phyloP scores from a whole-genome alignment of 1,139 yeast genomes.

The Yamadazyma diddensiae region DNA sequence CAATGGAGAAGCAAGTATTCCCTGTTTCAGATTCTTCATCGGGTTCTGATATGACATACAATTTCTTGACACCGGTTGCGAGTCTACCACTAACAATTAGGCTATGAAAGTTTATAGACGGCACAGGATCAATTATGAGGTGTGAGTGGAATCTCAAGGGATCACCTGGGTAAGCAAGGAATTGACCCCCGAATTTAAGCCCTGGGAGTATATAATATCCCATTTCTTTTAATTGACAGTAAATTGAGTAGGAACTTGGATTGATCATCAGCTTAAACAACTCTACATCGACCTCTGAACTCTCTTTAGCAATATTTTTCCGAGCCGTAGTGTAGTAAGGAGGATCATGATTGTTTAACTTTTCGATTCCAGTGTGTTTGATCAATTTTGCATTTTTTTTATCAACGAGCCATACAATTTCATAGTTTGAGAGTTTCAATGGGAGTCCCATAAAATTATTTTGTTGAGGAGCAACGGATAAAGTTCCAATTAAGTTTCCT shows the following conservation, averaged over 20 bases:
- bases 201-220: slow-evolving; percentile 77
- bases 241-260: slow-evolving; percentile 17
- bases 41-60: slow-evolving; percentile 53
- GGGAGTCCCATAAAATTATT: slow-evolving; percentile 84
- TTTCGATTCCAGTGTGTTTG: slow-evolving; percentile 3
- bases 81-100: slow-evolving; percentile 81
- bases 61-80: slow-evolving; percentile 89
- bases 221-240: slow-evolving; percentile 37
- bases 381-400: slow-evolving; percentile 30
- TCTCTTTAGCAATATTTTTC: slow-evolving; percentile 1
- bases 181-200: slow-evolving; percentile 84
- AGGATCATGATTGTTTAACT: slow-evolving; percentile 5
- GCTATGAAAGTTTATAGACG: slow-evolving; percentile 48
- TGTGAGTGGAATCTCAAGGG: slow-evolving; percentile 90
- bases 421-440: slow-evolving; percentile 68
- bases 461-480: slow-evolving; percentile 89
- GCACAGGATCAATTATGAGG: slow-evolving; percentile 60
- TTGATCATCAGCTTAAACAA: slow-evolving; percentile 6
- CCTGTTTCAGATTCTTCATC: slow-evolving; percentile 25
- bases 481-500: slow-evolving; percentile 79
- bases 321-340: slow-evolving; percentile 6
- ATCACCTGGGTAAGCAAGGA: slow-evolving; percentile 92
- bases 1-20: slow-evolving; percentile 49
- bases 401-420: slow-evolving; percentile 62
- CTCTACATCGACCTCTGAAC: slow-evolving; percentile 1